Base-by-base conservation (phyloP, 1,139 yeast genomes). In the Pneumocystis murina region DNA sequence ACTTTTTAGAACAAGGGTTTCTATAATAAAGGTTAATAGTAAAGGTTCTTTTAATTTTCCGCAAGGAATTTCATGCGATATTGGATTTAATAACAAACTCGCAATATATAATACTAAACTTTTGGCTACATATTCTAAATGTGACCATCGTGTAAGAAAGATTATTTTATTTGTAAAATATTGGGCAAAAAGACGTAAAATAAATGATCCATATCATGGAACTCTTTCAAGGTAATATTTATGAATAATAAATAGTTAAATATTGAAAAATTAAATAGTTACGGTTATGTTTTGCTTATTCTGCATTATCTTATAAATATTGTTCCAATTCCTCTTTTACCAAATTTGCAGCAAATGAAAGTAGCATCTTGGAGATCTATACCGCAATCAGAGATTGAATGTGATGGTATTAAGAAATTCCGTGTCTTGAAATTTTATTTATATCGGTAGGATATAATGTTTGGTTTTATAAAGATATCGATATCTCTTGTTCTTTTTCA, bases 141-240 rank as follows among this genome's bases (percentile, higher is more conserved):
- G 62, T 38, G 67, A 65, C 39, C 41, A 62, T 12, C 62, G 67
- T n/a, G 59, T 65, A 36, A 59, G 60, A 3, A 30, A 59, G 39
- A 36, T 65, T 36, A 57, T 62, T 38, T 58, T 65, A 60, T 61
- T 65, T 40, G 57, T 65, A 35, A 65, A 65, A 59, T 60, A 62
- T 48, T 65, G 67, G 67, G 60, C 67, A 41, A 43, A 62, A 43
- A 61, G 54, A 20, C 62, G 67, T 16, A 60, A 61, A 17, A 65
- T 65, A 55, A 65, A 65, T 59, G 65, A 64, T 28, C 57, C 67
- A 1, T 66, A 66, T 61, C 60, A 59, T 40, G 66, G 66, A 28
- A 65, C 66, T 5, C 65, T 65, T 35, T 66, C 68, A 33, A 64
- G 66, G 60, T 58, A 20, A 10, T 28, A 17, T 57, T 39, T 17